phyloP scores from a whole-genome alignment of 2,329 filamentous ascomycete species.

The Penicillium sp. region DNA sequence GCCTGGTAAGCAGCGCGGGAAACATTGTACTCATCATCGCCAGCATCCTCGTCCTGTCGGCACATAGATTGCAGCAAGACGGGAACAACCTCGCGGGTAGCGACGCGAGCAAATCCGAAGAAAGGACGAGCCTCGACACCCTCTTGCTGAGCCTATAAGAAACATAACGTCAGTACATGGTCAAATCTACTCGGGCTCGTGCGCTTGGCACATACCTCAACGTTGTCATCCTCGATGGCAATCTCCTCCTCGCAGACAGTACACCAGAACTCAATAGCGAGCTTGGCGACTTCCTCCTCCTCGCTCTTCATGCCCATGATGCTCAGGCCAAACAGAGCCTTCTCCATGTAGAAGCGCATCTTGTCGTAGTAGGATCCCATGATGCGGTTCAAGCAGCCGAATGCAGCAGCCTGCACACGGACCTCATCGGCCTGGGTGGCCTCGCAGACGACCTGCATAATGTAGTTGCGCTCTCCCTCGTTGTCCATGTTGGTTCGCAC shows the following conservation, averaged over 20 bases:
- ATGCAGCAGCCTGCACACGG: constrained; percentile 91
- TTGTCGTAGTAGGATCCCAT: constrained; percentile 99
- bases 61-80: constrained; percentile 84
- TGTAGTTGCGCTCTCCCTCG: constrained; percentile 98
- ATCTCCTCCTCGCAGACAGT: constrained; percentile 99
- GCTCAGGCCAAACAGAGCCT: constrained; percentile 94
- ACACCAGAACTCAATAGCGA: constrained; percentile 99
- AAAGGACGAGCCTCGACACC: constrained; percentile 83
- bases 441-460: constrained; percentile 99
- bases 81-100: constrained; percentile 89
- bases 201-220: constrained; percentile 55
- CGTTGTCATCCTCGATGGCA: constrained; percentile 95
- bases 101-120: constrained; percentile 93
- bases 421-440: constrained; percentile 90
- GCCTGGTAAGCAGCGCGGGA: constrained; percentile 95
- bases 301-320: constrained; percentile 98
- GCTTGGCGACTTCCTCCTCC: constrained; percentile 95
- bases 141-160: constrained; percentile 59
- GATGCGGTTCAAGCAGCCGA: constrained; percentile 96
- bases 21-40: constrained; percentile 96
- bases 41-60: constrained; percentile 95
- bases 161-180: neutral
- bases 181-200: neutral
- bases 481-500: constrained; percentile 98
- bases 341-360: constrained; percentile 99